These are phyloP conservation scores for Termitomyces titanicus DNA, from an alignment of 768 basidiomycete species.

Conservation along the genomic window DNA sequence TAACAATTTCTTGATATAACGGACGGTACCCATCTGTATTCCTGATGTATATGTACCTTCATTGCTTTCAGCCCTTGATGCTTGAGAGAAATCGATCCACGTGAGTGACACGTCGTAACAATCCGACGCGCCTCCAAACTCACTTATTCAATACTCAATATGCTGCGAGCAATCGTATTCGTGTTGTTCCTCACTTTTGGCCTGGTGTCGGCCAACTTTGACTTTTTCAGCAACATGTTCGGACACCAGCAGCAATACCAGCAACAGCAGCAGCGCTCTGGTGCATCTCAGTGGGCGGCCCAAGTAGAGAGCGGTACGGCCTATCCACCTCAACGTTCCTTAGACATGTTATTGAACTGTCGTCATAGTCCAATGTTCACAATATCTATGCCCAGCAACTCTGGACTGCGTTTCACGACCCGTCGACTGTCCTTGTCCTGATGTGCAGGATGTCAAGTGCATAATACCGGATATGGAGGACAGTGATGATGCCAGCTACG, in stretches of 20 bases:
- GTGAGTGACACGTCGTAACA: constrained; percentile 16
- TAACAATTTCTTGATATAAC: constrained; percentile 1
- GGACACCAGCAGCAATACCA: constrained; percentile 62
- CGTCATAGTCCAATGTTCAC: constrained; percentile 59
- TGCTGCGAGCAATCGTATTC: constrained; percentile 15
- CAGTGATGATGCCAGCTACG: constrained; percentile 51
- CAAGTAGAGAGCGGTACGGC: constrained; percentile 61
- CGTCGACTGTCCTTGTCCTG: constrained; percentile 75
- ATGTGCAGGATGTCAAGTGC: constrained; percentile 74
- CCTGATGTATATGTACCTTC: constrained; percentile 4
- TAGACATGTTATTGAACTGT: neutral
- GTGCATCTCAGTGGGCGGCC: constrained; percentile 59
- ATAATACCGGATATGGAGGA: constrained; percentile 60
- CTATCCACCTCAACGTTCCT: neutral
- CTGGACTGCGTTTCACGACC: constrained; percentile 63
- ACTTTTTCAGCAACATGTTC: constrained; percentile 80
- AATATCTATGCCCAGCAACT: constrained; percentile 74
- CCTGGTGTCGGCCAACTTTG: constrained; percentile 61
- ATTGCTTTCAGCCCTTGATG: neutral
- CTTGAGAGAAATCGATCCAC: neutral
- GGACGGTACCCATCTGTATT: constrained; percentile 9
- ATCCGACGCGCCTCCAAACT: too few species aligned
- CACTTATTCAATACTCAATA: neutral
- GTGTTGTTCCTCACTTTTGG: constrained; percentile 33
- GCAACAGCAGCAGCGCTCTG: constrained; percentile 49